Conservation (phyloP, 148 eudicot species). For the Dianthus caryophyllus region DNA sequence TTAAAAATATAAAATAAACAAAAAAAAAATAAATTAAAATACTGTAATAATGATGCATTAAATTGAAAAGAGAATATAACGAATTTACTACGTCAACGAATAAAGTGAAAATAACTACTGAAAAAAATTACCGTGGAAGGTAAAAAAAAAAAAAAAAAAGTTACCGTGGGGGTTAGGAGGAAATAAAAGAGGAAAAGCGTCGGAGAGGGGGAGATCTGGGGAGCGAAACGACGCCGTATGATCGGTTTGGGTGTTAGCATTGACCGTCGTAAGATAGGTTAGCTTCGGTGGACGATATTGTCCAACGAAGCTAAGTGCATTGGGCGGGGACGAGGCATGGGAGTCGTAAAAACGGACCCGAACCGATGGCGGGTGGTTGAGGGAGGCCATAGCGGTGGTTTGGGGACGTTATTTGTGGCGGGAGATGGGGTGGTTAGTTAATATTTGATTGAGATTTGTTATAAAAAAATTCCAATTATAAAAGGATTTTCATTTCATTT, state of each 20-base stretch:
- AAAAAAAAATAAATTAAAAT: background rate
- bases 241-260: constrained; percentile 2
- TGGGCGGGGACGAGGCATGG: background rate
- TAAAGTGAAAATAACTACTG: background rate
- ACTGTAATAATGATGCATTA: background rate
- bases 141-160: background rate
- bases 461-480: too few relatives aligned
- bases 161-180: constrained; percentile 21
- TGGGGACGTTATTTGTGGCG: background rate
- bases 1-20: background rate
- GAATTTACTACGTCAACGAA: constrained; percentile 1
- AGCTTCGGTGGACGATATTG: background rate
- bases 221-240: constrained; percentile 20
- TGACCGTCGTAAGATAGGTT: background rate
- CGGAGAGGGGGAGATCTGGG: constrained; percentile 2
- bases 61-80: background rate
- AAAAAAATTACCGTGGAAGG: background rate
- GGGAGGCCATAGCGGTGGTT: constrained; percentile 7
- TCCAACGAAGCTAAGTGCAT: constrained; percentile 17
- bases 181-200: constrained; percentile 4
- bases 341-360: constrained; percentile 3
- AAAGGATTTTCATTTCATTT: too few relatives aligned
- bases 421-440: too few relatives aligned
- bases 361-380: constrained; percentile 15
- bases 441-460: too few relatives aligned